These are phyloP conservation scores for Aureobasidium zeae DNA, from an alignment of 2,329 filamentous ascomycete species.

Conservation along the genomic window DNA sequence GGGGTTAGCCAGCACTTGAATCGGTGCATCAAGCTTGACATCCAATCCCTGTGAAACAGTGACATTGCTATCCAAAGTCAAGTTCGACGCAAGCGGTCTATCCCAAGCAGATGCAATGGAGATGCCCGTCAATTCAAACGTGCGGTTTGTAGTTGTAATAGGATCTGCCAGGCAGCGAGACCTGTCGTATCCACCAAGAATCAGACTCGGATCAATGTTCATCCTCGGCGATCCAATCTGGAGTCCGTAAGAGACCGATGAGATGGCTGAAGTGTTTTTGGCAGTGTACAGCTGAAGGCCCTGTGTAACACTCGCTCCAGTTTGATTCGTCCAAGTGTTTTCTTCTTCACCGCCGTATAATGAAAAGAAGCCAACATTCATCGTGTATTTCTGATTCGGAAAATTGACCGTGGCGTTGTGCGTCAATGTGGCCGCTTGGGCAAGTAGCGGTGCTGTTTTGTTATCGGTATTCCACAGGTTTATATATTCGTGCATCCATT, in stretches of 20 bases:
- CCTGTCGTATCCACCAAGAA: conserved; percentile 4
- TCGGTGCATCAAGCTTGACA: background rate
- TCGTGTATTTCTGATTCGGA: background rate
- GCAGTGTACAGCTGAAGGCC: background rate
- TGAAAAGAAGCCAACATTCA: conserved; percentile 10
- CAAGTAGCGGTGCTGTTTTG: background rate
- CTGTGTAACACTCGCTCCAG: background rate
- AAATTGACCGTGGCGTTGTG: conserved; percentile 2
- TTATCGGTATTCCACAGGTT: background rate
- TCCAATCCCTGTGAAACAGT: background rate
- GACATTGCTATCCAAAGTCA: background rate
- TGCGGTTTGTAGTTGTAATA: background rate
- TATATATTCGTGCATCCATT: background rate
- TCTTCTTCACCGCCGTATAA: background rate
- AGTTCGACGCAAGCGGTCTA: no score
- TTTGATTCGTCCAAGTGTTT: background rate
- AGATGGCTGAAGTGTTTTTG: background rate
- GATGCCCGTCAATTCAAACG: background rate
- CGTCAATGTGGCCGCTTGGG: background rate
- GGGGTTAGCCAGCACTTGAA: background rate
- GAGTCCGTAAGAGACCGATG: conserved; percentile 7
- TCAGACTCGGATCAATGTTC: background rate
- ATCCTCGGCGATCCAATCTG: background rate
- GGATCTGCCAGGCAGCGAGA: conserved; percentile 1
- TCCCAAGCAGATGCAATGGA: background rate